Conservation (phyloP, 2,329 filamentous ascomycete species). For the Ophiostoma australiae region DNA sequence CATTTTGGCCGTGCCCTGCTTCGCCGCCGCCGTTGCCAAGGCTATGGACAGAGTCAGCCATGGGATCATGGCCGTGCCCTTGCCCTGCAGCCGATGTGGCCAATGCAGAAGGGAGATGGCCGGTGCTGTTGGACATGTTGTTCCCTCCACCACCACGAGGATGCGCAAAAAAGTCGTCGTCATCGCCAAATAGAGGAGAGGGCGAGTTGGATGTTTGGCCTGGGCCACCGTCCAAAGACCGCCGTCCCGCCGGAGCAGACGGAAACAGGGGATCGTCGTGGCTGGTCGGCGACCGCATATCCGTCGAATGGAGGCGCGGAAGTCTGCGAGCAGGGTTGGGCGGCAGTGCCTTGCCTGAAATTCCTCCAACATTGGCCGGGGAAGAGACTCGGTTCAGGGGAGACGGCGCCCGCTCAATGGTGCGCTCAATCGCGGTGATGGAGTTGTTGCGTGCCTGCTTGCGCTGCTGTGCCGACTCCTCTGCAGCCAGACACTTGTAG, state of each 20-base stretch:
- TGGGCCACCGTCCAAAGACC: slow-evolving; percentile 59
- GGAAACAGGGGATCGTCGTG: slow-evolving; percentile 13
- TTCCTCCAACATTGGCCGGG: background rate
- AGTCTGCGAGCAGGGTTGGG: slow-evolving; percentile 13
- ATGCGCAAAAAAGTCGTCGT: slow-evolving; percentile 54
- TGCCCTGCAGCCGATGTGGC: background rate
- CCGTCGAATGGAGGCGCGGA: slow-evolving; percentile 9
- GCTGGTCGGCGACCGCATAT: background rate
- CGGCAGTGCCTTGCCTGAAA: slow-evolving; percentile 4
- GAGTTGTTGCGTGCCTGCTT: slow-evolving; percentile 15
- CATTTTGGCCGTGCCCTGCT: background rate
- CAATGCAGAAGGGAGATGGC: slow-evolving; percentile 1
- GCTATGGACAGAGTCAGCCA: slow-evolving; percentile 69
- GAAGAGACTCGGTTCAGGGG: slow-evolving; percentile 11
- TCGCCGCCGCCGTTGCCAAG: slow-evolving; percentile 47
- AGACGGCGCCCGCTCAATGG: background rate
- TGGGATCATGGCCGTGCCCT: slow-evolving; percentile 59
- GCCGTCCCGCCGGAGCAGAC: slow-evolving; percentile 39
- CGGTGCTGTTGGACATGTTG: slow-evolving; percentile 14
- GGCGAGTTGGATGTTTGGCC: slow-evolving; percentile 29
- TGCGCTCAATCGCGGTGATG: background rate
- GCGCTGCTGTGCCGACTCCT: slow-evolving; percentile 52
- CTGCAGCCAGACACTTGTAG: slow-evolving; percentile 90
- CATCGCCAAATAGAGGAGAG: slow-evolving; percentile 71
- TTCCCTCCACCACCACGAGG: slow-evolving; percentile 5